A percentile compares a stretch with the other conserved stretches of the same genome.
phyloP scores from a whole-genome alignment of 345 rosid species.

The Eucalyptus brandiana region DNA sequence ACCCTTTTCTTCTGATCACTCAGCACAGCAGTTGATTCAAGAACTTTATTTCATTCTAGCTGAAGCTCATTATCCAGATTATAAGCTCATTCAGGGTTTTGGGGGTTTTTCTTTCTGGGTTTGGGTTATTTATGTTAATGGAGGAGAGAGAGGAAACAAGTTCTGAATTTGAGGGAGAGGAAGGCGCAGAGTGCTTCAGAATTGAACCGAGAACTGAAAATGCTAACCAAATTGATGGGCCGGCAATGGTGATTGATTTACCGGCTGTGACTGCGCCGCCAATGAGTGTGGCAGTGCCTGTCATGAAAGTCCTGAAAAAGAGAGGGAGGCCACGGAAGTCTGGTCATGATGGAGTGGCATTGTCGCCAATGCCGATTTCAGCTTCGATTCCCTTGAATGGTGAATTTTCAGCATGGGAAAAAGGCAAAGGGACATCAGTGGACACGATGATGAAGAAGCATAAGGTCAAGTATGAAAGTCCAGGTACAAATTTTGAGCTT shows the following conservation, averaged over 20 bases:
- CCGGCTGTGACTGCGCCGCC: not conserved
- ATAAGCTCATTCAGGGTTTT: slow-evolving; percentile 13
- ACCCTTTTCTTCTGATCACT: not conserved
- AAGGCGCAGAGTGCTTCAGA: slow-evolving; percentile 31
- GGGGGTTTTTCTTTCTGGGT: slow-evolving; percentile 1
- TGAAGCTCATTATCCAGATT: not conserved
- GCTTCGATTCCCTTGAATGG: slow-evolving; percentile 67
- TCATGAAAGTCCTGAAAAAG: slow-evolving; percentile 51
- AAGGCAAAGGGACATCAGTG: slow-evolving; percentile 39
- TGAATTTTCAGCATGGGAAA: slow-evolving; percentile 38
- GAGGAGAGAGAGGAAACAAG: slow-evolving; percentile 45
- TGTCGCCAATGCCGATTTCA: slow-evolving; percentile 91
- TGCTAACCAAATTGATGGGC: slow-evolving; percentile 17
- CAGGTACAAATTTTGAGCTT: slow-evolving; percentile 28
- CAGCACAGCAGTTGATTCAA: not conserved
- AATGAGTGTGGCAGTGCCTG: not conserved
- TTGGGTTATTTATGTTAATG: slow-evolving; percentile 23
- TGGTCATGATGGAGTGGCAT: slow-evolving; percentile 57
- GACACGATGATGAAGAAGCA: slow-evolving; percentile 44
- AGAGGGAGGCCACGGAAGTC: slow-evolving; percentile 92
- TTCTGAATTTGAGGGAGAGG: slow-evolving; percentile 31
- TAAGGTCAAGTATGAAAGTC: slow-evolving; percentile 27
- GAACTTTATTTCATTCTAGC: not conserved
- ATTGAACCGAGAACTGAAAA: slow-evolving; percentile 44
- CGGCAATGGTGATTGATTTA: not conserved